Conservation (phyloP, 179 eudicot genomes). For the Silene coronaria region DNA sequence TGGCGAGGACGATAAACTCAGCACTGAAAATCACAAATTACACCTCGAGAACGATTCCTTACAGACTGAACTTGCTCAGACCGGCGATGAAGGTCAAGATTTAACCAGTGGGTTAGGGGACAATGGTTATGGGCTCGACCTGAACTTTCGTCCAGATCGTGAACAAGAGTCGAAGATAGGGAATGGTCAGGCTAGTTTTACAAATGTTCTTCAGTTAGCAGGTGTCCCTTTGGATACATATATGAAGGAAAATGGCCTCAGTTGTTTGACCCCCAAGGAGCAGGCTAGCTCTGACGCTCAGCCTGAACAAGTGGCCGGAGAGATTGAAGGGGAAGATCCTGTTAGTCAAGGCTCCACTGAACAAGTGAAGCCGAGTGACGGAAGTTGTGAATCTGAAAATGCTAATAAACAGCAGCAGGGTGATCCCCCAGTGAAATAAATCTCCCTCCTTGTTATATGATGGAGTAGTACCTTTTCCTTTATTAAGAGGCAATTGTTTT, state of each 20-base stretch:
- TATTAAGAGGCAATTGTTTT: constrained; percentile 11
- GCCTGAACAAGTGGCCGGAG: constrained; percentile 28
- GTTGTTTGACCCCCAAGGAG: constrained; percentile 42
- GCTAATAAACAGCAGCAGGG: constrained; percentile 18
- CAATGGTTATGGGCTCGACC: constrained; percentile 41
- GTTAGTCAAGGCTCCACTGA: constrained; percentile 21
- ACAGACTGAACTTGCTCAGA: constrained; percentile 15
- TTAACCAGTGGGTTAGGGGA: constrained; percentile 18
- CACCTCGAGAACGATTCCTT: constrained; percentile 12
- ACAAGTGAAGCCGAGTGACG: constrained; percentile 25
- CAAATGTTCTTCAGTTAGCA: constrained; percentile 48
- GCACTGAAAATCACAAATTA: constrained; percentile 19
- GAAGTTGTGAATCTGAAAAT: constrained; percentile 25
- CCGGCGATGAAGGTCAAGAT: constrained; percentile 17
- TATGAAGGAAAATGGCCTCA: constrained; percentile 49
- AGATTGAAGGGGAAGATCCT: constrained; percentile 32
- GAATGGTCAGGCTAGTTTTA: constrained; percentile 38
- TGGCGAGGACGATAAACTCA: constrained; percentile 37
- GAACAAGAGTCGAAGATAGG: constrained; percentile 27
- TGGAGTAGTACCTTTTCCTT: neutral
- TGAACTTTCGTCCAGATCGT: constrained; percentile 44
- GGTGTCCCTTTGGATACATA: constrained; percentile 48
- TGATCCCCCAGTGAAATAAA: constrained; percentile 28
- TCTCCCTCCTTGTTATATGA: neutral
- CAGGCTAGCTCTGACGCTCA: constrained; percentile 41